Base-by-base conservation (phyloP, 208 protist species). In the Jaenimonas drosophilae region DNA sequence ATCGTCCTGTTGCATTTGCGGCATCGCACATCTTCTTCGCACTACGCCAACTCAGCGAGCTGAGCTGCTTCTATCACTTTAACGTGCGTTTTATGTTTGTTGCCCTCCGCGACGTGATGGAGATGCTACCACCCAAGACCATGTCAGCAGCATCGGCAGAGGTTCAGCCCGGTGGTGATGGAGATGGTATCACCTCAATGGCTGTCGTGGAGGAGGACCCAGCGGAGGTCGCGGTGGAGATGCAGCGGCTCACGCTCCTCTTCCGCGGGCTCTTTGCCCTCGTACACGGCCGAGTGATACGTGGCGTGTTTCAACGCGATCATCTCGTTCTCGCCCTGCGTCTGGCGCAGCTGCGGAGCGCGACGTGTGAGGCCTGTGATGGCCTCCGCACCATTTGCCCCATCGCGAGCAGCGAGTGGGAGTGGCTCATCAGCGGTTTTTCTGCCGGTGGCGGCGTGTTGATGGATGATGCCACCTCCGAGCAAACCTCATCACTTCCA, bases 1-100 rank as follows among this genome's bases (percentile, higher is more conserved):
- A 99, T 69, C 59, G 70, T n/a, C 91, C 95, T 14, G 69, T 99
- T n/a, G 89, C 97, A 9, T 43, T 70, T 4, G 57, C 74, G 19
- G 90, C 88, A 31, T 77, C 88, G 21, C 57, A 75, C 28, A 70
- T 99, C 17, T 99, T 98, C 80, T 99, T 99, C 70, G 72, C 93
- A 0, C 58, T 99, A 25, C 76, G 95, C 50, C 73, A 91, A 51
- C 70, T 99, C 36, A 66, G 66, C 36, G 86, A 95, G 54, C 50
- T 99, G 4, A 95, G 96, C 68, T 75, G 72, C 30, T 79, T 99
- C 27, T 99, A 99, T 69, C 96, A 96, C 34, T 99, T 96, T 72
- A 96, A 95, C 38, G 71, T 99, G 4, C 42, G 82, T 31, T 97
- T 97, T 65, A 97, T 99, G 50, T 82, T 98, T 36, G 64, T 81